Base-by-base conservation (phyloP, 148 eudicot species). In the Linanthus parryae region DNA sequence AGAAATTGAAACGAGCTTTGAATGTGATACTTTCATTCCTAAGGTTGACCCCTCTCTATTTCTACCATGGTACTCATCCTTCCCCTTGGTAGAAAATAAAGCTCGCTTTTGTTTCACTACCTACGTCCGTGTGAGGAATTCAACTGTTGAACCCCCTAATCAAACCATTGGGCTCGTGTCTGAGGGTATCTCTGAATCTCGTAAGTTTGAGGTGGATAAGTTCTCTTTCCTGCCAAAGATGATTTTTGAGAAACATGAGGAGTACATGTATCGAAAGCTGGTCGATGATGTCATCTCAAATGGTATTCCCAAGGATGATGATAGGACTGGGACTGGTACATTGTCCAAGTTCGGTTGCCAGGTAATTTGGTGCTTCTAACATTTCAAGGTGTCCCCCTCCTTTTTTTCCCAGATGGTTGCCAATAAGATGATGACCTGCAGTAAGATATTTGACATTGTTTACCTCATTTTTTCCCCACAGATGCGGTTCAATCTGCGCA, bases 11-110 rank as follows among this genome's bases (percentile, higher is more conserved):
- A 57, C 72, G 20, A 56, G 25, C 42, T 54, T 92, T 57, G 79
- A 79, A 52, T 92, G 99, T 70, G 99, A 92, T 61, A 92, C 95
- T 41, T 88, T 92, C 66, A 92, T 84, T 42, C 96, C 99, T 51
- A 25, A 67, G 13, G 64, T 84, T 63, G 79, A 92, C 55, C 50
- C 54, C 44, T 77, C 83, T 20, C 50, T 75, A 54, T 92, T 77
- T 72, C 80, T 74, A 36, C 99, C 88, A 16, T 92, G 99, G 99
- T 80, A 80, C 65, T 71, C 91, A 16, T 81, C 95, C 12, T 66
- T 77, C 44, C 91, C 95, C 16, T 7, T 58, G 33, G 73, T 77
- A 37, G 95, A 92, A 60, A 88, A 92, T 31, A 36, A 65, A 35
- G 59, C 78, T 25, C 76, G 73, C 10, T 80, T 36, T 72, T 75